A percentile compares a stretch with the other conserved stretches of the same genome.
Conservation (phyloP, 208 protist genomes). For the Leishmania mexicana region DNA sequence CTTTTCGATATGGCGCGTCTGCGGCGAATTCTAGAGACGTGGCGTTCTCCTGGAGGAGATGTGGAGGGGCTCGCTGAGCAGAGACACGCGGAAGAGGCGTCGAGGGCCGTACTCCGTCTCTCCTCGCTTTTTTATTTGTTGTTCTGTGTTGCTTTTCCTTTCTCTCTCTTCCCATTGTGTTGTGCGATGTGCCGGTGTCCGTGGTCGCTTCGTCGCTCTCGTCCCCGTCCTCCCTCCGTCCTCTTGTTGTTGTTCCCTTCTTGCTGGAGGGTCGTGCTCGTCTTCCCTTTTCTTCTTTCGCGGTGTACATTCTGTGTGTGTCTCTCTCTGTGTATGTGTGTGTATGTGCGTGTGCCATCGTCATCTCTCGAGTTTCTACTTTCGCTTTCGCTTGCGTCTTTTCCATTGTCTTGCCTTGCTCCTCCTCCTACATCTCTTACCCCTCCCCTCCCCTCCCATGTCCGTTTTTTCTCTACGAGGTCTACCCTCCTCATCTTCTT, state of each 20-base stretch:
- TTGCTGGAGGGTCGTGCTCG: not conserved
- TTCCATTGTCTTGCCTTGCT: not conserved
- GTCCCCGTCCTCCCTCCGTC: not conserved
- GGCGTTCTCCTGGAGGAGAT: not conserved
- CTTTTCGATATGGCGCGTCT: not conserved
- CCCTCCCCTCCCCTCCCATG: not conserved
- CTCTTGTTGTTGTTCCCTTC: not conserved
- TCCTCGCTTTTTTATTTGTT: not conserved
- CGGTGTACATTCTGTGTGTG: not conserved
- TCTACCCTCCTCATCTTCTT: not conserved
- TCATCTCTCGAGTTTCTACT: not conserved
- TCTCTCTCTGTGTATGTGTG: not conserved
- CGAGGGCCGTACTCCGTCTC: not conserved
- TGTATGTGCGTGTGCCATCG: not conserved
- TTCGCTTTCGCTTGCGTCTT: not conserved
- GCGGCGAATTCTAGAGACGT: not conserved
- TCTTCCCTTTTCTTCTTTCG: constrained; percentile 2
- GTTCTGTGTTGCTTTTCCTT: not conserved
- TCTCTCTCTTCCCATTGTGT: not conserved
- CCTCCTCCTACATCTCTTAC: not conserved
- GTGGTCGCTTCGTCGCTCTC: not conserved
- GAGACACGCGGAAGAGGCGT: not conserved
- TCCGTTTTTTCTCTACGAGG: not conserved
- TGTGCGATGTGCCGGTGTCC: not conserved
- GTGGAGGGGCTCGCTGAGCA: not conserved